These are phyloP conservation scores for Stygiomarasmius scandens DNA, from an alignment of 1,284 basidiomycete genomes.

Conservation along the genomic window DNA sequence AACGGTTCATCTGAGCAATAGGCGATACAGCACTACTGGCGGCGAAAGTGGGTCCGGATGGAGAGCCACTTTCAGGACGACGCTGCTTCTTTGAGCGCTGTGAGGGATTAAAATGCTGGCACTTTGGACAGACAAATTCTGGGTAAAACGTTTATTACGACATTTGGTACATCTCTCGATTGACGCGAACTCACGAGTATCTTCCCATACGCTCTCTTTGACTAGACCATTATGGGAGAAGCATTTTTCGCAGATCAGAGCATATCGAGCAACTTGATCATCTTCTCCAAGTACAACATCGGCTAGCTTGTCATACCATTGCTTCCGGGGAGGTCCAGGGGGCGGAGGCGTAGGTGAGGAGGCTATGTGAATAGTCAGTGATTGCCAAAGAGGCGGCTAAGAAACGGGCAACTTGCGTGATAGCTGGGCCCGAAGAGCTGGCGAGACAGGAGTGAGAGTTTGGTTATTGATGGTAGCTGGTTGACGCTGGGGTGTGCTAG, in stretches of 20 bases:
- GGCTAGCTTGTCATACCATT: constrained; percentile 88
- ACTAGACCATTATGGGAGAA: constrained; percentile 95
- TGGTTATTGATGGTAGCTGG: neutral
- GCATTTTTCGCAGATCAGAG: constrained; percentile 92
- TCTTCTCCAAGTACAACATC: constrained; percentile 88
- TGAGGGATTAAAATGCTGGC: constrained; percentile 72
- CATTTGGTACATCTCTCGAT: neutral
- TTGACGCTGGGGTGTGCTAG: constrained; percentile 11
- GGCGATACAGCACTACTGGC: neutral
- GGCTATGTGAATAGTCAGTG: neutral
- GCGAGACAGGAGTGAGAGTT: constrained; percentile 6
- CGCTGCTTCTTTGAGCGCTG: constrained; percentile 38
- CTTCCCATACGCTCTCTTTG: constrained; percentile 86
- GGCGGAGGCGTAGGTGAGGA: constrained; percentile 39
- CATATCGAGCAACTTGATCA: constrained; percentile 71
- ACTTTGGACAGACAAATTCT: constrained; percentile 81
- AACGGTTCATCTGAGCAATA: neutral
- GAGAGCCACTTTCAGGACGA: neutral
- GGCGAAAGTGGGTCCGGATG: neutral
- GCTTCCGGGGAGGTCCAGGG: constrained; percentile 63
- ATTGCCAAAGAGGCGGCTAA: neutral
- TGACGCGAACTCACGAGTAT: constrained; percentile 71
- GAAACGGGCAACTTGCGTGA: constrained; percentile 24
- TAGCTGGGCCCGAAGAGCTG: constrained; percentile 14
- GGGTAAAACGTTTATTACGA: neutral